These are phyloP conservation scores for Ceratopteris richardii DNA, from an alignment of 75 land plant genomes.

Conservation along the genomic window DNA sequence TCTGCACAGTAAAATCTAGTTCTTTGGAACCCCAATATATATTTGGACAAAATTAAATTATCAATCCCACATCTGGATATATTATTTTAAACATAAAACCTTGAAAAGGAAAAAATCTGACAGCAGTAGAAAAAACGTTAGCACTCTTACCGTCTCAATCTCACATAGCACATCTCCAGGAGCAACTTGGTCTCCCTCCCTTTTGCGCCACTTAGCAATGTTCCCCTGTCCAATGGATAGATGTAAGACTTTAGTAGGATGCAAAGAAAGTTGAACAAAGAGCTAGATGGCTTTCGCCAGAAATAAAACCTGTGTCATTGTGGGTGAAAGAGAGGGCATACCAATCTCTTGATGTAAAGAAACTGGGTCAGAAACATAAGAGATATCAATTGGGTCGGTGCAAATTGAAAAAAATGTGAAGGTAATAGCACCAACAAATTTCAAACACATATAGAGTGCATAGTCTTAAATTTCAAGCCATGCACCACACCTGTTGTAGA, in stretches of 20 bases:
- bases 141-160: conserved; percentile 86
- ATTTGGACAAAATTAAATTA: too few relatives aligned
- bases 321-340: conserved; percentile 99
- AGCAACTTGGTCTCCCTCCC: conserved; percentile 84
- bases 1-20: too few relatives aligned
- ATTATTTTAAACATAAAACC: too few relatives aligned
- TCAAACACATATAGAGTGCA: not conserved
- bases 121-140: too few relatives aligned
- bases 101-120: too few relatives aligned
- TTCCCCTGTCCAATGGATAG: conserved; percentile 53
- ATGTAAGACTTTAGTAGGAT: not conserved
- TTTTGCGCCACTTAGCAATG: conserved; percentile 84
- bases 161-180: conserved; percentile 98
- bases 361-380: not conserved
- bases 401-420: not conserved
- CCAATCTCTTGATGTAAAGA: conserved; percentile 62
- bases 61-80: too few relatives aligned
- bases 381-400: not conserved
- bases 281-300: not conserved
- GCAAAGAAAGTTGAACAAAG: not conserved
- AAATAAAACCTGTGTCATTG: conserved; percentile 81
- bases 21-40: too few relatives aligned
- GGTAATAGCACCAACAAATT: not conserved
- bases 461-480: not conserved
- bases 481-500: not conserved